These are phyloP conservation scores for Oemleria cerasiformis DNA, from an alignment of 306 rosid species.

Conservation along the genomic window DNA sequence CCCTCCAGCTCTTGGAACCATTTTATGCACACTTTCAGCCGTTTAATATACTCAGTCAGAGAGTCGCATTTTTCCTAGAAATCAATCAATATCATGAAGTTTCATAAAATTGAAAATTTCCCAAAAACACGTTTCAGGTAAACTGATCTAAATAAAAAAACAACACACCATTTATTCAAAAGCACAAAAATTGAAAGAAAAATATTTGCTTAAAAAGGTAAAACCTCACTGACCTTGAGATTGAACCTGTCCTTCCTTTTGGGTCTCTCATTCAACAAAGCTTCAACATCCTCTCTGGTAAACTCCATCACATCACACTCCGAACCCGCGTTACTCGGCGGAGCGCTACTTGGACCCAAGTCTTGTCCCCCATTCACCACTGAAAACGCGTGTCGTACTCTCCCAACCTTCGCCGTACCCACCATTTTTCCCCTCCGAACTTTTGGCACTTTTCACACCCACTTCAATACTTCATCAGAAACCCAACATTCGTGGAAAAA, in stretches of 20 bases:
- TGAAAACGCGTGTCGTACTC: slow-evolving; percentile 57
- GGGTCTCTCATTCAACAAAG: slow-evolving; percentile 69
- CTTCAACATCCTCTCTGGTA: slow-evolving; percentile 88
- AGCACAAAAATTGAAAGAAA: background rate
- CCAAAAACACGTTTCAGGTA: slow-evolving; percentile 13
- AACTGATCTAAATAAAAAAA: slow-evolving; percentile 6
- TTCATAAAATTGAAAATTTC: background rate
- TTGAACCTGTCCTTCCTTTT: slow-evolving; percentile 89
- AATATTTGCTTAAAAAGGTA: background rate
- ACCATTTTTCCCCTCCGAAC: slow-evolving; percentile 56
- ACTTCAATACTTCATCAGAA: slow-evolving; percentile 42
- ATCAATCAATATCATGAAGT: slow-evolving; percentile 8
- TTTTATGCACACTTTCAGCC: slow-evolving; percentile 85
- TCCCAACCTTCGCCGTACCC: slow-evolving; percentile 79
- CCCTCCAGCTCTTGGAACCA: slow-evolving; percentile 96
- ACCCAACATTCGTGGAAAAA: slow-evolving; percentile 5
- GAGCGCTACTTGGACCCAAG: slow-evolving; percentile 68
- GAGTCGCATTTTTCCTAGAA: slow-evolving; percentile 93
- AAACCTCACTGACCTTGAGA: slow-evolving; percentile 65
- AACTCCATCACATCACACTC: slow-evolving; percentile 79
- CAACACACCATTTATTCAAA: slow-evolving; percentile 2
- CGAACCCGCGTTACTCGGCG: slow-evolving; percentile 85
- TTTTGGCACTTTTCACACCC: slow-evolving; percentile 25
- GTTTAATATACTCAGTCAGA: slow-evolving; percentile 81
- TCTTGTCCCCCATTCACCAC: slow-evolving; percentile 76